Conservation (phyloP, 495 filamentous ascomycete species). For the Penicillium angulare region DNA sequence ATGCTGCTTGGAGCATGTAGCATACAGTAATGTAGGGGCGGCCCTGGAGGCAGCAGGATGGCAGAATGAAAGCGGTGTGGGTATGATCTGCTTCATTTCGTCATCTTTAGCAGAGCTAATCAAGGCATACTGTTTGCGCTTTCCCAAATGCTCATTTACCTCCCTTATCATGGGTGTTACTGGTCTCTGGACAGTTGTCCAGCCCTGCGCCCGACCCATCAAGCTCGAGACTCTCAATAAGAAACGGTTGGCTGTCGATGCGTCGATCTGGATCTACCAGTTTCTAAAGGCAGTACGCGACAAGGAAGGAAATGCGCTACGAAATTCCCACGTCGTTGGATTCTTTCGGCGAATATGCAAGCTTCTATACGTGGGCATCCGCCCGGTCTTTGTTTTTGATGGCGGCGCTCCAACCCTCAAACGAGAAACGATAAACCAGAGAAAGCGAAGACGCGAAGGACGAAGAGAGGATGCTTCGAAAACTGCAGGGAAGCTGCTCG, state of each 20-base stretch:
- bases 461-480: constrained; percentile 86
- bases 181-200: constrained; percentile 91
- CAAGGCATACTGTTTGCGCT: background rate
- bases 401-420: constrained; percentile 91
- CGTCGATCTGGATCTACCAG: constrained; percentile 99
- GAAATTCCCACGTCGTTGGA: constrained; percentile 91
- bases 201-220: constrained; percentile 79
- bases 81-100: background rate
- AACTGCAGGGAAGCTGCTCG: constrained; percentile 86
- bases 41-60: too few relatives aligned
- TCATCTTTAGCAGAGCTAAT: background rate
- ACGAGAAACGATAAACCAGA: constrained; percentile 77
- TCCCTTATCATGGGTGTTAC: constrained; percentile 84
- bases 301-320: constrained; percentile 94
- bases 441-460: constrained; percentile 81
- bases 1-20: too few relatives aligned
- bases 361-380: constrained; percentile 92
- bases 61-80: too few relatives aligned
- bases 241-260: constrained; percentile 93
- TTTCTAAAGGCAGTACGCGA: constrained; percentile 98
- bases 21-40: too few relatives aligned
- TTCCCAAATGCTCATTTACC: background rate
- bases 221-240: constrained; percentile 94
- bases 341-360: constrained; percentile 99
- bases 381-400: constrained; percentile 97